Evolutionary conservation across 768 basidiomycete species (phyloP), one percentile per base, ranked within the genome.

Genomic region (Tubosaeta sp.): DNA sequence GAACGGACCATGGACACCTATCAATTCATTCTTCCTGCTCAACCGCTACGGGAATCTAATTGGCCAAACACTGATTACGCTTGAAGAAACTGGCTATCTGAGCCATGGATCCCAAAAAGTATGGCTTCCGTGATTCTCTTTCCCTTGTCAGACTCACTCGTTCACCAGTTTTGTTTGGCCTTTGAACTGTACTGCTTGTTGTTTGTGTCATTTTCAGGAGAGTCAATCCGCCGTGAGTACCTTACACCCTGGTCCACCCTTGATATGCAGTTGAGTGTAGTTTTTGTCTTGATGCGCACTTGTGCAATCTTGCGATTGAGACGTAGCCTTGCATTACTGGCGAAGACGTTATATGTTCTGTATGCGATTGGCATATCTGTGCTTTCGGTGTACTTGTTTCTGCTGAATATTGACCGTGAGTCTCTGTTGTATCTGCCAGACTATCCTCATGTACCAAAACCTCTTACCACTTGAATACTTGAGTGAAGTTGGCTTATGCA

Each of bases 221-320:
- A 59, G 16, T 50, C 50, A 6, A 52, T 59, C 12, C 59, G 58
- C 26, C 38, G 59, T 59, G 34, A 32, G 59, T 53, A 22, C n/a
- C 6, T 29, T 29, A 8, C 27, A 29, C 27, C 27, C 5, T 8
- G 27, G 8, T 29, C 13, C 13, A 14, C 14, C 19, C 4, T 0
- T 9, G n/a, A 17, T 29, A 29, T 8, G 8, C 27, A 34, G 17
- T 3, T 17, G 25, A 9, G 10, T 9, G 1, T 26, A 67, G 66
- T 69, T 17, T 52, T 67, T 38, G 63, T 69, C 4, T 51, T 56
- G 13, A 35, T 65, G 37, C 65, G 66, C 1, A 51, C 53, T 7
- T 67, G 61, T 42, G 66, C 63, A 11, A 58, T 67, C 26, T 35
- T 57, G 37, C 45, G 65, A 17, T 59, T 45, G 34, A 37, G 35